A percentile compares a stretch with the other conserved stretches of the same genome.
These are phyloP conservation scores for Stylosanthes scabra DNA, from an alignment of 331 rosid genomes.

Conservation along the genomic window DNA sequence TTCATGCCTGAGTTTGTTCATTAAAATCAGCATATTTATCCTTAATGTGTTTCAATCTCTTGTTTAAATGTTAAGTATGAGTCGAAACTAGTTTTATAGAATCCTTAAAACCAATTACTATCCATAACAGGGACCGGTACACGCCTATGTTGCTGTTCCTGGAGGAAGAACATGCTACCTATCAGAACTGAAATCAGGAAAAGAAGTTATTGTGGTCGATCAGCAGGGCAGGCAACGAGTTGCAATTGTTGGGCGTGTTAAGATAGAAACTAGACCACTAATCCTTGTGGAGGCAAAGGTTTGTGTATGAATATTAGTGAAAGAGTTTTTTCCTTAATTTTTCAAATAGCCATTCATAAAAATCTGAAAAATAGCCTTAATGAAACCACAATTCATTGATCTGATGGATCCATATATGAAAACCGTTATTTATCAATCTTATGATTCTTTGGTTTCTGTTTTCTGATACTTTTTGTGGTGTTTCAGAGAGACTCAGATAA, in stretches of 20 bases:
- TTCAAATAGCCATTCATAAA: background rate
- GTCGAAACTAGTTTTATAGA: background rate
- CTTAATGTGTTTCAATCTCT: background rate
- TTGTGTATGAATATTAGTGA: conserved; percentile 16
- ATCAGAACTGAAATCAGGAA: conserved; percentile 83
- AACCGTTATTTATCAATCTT: background rate
- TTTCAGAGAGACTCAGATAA: conserved; percentile 57
- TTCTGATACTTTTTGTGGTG: background rate
- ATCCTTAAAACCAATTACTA: conserved; percentile 9
- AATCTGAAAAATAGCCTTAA: background rate
- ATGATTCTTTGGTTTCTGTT: background rate
- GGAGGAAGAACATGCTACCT: conserved; percentile 94
- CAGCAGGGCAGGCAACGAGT: conserved; percentile 74
- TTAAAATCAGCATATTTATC: background rate
- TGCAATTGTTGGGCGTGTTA: conserved; percentile 82
- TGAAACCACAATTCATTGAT: background rate
- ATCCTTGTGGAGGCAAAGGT: conserved; percentile 96
- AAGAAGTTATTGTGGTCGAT: conserved; percentile 84
- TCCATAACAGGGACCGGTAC: conserved; percentile 81
- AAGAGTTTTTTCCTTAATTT: background rate
- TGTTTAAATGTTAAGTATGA: background rate
- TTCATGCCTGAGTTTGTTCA: conserved; percentile 8
- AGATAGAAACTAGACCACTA: conserved; percentile 86
- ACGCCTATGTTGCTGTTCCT: conserved; percentile 83
- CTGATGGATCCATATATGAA: conserved; percentile 1